Base-by-base conservation (phyloP, 2,329 filamentous ascomycete genomes). In the Colletotrichum falcatum region DNA sequence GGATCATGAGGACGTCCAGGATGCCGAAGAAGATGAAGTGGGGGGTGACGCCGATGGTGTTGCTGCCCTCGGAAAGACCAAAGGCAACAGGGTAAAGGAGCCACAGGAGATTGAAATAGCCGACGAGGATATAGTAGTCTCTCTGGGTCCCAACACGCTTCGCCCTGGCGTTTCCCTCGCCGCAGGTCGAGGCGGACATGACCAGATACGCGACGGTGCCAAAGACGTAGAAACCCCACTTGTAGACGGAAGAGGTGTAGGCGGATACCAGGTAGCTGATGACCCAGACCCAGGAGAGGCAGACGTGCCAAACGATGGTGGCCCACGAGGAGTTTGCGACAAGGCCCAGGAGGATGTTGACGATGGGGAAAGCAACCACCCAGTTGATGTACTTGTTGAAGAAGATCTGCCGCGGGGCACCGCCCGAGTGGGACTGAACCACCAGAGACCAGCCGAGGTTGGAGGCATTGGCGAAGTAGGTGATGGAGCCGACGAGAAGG, bases 141-240 rank as follows among this genome's bases (percentile, higher is more conserved):
- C 82, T 74, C 51, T 74, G 73, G 70, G 85, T 77, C 18, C 82
- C 83, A 59, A 87, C 75, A 54, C 82, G 82, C 48, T 73, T 74
- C 16, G 85, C 84, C 1, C 79, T 77, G 46, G 77, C 75, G 9
- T 76, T 76, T 68, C 83, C 81, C 59, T 80, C 76, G 60, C 77
- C 73, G 37, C 87, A 73, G 2, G 83, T 86, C 72, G 80, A 82
- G 76, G 79, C 77, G 35, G 83, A 82, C n/a, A 88, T 80, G 60
- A 85, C 78, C 8, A 84, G 46, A 68, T 80, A 86, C 48, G 85
- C 83, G 20, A 83, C 71, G 18, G 83, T 85, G 72, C 86, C 87
- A 66, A 88, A 87, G 72, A 79, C 83, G 75, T 80, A 89, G 81
- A 87, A 89, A 7, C 87, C 87, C 87, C 87, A 89, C 78, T 88